Evolutionary conservation across 2,329 filamentous ascomycete genomes (phyloP), one percentile per base, ranked within the genome.

Genomic region (Cytospora piceae): DNA sequence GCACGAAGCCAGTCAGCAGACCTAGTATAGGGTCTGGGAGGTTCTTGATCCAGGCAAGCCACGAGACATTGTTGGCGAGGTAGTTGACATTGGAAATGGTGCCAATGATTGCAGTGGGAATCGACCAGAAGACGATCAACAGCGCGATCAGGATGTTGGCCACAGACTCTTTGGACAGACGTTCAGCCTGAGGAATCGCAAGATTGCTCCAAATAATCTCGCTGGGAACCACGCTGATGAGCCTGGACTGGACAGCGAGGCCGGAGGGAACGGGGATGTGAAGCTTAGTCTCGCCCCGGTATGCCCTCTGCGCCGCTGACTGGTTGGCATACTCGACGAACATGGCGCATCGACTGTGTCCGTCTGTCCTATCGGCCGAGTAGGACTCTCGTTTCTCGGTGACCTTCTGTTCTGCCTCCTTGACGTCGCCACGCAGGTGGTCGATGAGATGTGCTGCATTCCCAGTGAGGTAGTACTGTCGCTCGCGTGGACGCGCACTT

Each of bases 241-340:
- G 93, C 34, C 93, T 89, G 57, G 93, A 93, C 27, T 90, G 86
- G 90, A 97, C 93, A 76, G 93, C 91, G 52, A 94, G 81, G 31
- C 58, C 56, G 27, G 59, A 15, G 32, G 63, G 66, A 12, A 68
- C 42, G 32, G 91, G 88, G 63, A 91, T 86, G 75, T 95, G 92
- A 29, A 49, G 34, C 77, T 95, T 92, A 8, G 92, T 86, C 32
- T 96, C 82, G 24, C 87, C 89, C 77, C 97, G 94, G 77, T 85
- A 96, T 29, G 94, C 94, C 65, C 85, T 82, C 76, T 99, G 94
- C 11, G 95, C 95, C 67, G 92, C 91, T 29, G 89, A 85, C 74
- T 96, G 92, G 4, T 86, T 88, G 69, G 87, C 85, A 74, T 97
- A 99, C 74, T 98, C 94, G 69, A 99, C 91, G 72, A 99, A 98